Conservation (phyloP, 2,329 filamentous ascomycete genomes). For the Torrubiella hemipterigena region DNA sequence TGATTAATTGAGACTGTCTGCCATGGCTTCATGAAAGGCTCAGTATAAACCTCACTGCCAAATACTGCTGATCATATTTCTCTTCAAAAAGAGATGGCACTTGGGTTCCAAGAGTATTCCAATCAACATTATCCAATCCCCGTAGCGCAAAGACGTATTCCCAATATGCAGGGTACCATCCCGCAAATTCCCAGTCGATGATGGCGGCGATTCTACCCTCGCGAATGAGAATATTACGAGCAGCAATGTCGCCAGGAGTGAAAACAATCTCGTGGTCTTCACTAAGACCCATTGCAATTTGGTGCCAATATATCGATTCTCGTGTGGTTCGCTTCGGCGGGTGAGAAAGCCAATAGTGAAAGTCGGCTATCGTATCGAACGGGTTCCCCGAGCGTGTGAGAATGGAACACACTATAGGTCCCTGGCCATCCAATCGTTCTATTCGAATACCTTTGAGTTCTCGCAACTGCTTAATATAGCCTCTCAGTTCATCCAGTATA, state of each 20-base stretch:
- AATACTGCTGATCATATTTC: too few relatives aligned
- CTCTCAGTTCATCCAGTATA: constrained; percentile 11
- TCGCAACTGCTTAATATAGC: constrained; percentile 12
- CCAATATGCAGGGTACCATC: not conserved
- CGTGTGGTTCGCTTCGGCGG: constrained; percentile 7
- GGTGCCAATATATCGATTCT: constrained; percentile 11
- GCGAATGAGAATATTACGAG: not conserved
- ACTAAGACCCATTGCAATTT: constrained; percentile 12
- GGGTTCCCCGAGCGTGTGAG: constrained; percentile 12
- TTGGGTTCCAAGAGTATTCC: not conserved
- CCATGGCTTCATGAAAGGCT: too few relatives aligned
- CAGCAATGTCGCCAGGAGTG: not conserved
- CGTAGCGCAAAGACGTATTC: not conserved
- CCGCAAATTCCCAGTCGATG: not conserved
- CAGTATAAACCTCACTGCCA: too few relatives aligned
- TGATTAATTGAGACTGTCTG: too few relatives aligned
- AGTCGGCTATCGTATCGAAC: constrained; percentile 8
- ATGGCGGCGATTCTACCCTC: not conserved
- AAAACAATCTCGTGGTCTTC: constrained; percentile 3
- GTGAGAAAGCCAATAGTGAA: constrained; percentile 14
- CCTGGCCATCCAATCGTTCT: constrained; percentile 13
- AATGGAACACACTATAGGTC: constrained; percentile 11
- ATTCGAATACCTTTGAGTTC: constrained; percentile 8
- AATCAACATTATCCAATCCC: too few relatives aligned
- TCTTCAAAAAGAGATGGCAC: too few relatives aligned